phyloP scores from a whole-genome alignment of 192 early-diverging fungal species.

The Cetraspora pellucida region DNA sequence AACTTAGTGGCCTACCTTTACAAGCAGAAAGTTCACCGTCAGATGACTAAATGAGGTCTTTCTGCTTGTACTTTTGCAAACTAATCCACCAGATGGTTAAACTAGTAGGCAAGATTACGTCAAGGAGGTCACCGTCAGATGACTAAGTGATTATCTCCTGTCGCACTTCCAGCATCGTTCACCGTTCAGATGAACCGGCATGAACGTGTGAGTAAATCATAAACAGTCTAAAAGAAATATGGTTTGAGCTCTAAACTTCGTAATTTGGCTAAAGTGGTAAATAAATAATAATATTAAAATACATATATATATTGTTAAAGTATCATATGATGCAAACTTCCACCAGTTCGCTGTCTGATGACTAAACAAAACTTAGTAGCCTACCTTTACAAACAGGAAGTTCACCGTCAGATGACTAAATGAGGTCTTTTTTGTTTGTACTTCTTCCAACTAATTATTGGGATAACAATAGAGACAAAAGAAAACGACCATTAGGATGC shows the following conservation, averaged over 20 bases:
- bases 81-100: conserved; percentile 4
- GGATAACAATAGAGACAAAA: background rate
- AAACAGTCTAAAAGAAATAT: no score
- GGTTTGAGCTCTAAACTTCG: no score
- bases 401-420: background rate
- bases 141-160: background rate
- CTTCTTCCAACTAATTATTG: conserved; percentile 15
- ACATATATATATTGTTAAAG: no score
- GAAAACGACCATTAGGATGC: background rate
- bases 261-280: no score
- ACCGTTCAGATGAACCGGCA: background rate
- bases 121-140: conserved; percentile 23
- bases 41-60: conserved; percentile 11
- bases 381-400: conserved; percentile 24
- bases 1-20: conserved; percentile 25
- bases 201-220: conserved; percentile 3
- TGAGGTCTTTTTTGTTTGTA: conserved; percentile 26
- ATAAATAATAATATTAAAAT: no score
- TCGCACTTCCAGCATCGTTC: conserved; percentile 20
- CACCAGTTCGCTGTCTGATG: no score
- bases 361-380: background rate
- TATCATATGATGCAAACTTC: no score
- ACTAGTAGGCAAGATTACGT: conserved; percentile 10
- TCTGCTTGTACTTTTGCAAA: conserved; percentile 25
- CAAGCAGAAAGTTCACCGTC: conserved; percentile 20